Conservation (phyloP, 805 yeast species). For the Helenozyma rhizophorensis region DNA sequence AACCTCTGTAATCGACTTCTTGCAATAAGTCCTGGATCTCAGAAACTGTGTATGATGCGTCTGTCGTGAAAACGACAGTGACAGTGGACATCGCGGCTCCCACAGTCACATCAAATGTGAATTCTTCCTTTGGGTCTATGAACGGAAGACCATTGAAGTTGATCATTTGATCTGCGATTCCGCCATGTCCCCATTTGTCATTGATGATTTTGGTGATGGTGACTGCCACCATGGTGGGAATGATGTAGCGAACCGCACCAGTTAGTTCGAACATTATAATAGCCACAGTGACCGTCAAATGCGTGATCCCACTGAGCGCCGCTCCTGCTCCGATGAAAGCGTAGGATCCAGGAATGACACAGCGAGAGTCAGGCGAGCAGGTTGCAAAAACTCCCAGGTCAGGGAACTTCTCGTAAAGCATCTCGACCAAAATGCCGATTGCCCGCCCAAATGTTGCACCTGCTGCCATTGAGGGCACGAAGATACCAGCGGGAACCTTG, state of each 20-base stretch:
- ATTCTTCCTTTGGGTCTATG: constrained; percentile 68
- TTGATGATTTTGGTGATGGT: constrained; percentile 80
- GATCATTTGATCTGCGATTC: constrained; percentile 96
- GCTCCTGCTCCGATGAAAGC: constrained; percentile 97
- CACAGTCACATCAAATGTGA: constrained; percentile 40
- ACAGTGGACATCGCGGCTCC: constrained; percentile 61
- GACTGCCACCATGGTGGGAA: constrained; percentile 95
- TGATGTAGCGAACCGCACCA: constrained; percentile 85
- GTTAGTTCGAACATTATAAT: constrained; percentile 95
- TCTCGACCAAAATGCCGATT: constrained; percentile 68
- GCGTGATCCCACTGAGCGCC: constrained; percentile 89
- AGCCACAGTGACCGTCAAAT: constrained; percentile 87
- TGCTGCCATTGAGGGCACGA: constrained; percentile 95
- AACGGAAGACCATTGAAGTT: constrained; percentile 82
- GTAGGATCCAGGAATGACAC: constrained; percentile 91
- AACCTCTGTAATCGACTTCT: constrained; percentile 40
- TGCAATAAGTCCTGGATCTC: constrained; percentile 30
- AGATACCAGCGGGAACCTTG: constrained; percentile 95
- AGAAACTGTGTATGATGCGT: constrained; percentile 22
- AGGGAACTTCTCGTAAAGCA: constrained; percentile 24
- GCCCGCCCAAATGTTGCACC: constrained; percentile 95
- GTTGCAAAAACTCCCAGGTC: constrained; percentile 32
- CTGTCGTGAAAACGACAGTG: constrained; percentile 34
- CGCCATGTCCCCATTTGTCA: constrained; percentile 71
- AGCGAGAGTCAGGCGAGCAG: constrained; percentile 35